These are phyloP conservation scores for Pseudoturritis turrita DNA, from an alignment of 345 rosid genomes.

Conservation along the genomic window DNA sequence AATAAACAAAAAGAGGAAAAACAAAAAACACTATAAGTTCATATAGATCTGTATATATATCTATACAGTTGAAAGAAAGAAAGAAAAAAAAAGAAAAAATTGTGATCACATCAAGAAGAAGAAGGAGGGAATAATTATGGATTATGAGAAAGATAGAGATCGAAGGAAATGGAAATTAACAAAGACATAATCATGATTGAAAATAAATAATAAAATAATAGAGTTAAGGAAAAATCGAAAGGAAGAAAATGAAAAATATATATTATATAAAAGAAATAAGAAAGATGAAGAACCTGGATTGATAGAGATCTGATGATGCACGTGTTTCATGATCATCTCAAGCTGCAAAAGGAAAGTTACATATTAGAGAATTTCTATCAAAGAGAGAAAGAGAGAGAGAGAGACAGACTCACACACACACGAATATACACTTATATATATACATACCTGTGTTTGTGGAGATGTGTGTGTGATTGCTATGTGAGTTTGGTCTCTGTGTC, in stretches of 20 bases:
- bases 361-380: conserved; percentile 27
- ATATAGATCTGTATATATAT: conserved; percentile 1
- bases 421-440: conserved; percentile 22
- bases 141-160: conserved; percentile 30
- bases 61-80: conserved; percentile 3
- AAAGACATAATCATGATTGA: conserved; percentile 46
- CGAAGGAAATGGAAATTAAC: conserved; percentile 24
- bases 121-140: conserved; percentile 26
- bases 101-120: conserved; percentile 25
- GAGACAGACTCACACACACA: conserved; percentile 16
- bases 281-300: conserved; percentile 56
- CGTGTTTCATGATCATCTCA: conserved; percentile 71
- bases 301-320: conserved; percentile 64
- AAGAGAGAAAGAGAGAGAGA: conserved; percentile 18
- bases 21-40: not conserved
- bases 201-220: conserved; percentile 33
- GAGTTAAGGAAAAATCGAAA: conserved; percentile 12
- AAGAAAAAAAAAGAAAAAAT: not conserved
- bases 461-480: conserved; percentile 35
- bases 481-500: conserved; percentile 53
- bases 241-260: conserved; percentile 6
- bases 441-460: conserved; percentile 31
- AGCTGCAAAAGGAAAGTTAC: conserved; percentile 42
- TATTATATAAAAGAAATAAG: conserved; percentile 32
- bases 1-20: not conserved